Conservation (phyloP, 129 eudicot genomes). For the Lonicera japonica region DNA sequence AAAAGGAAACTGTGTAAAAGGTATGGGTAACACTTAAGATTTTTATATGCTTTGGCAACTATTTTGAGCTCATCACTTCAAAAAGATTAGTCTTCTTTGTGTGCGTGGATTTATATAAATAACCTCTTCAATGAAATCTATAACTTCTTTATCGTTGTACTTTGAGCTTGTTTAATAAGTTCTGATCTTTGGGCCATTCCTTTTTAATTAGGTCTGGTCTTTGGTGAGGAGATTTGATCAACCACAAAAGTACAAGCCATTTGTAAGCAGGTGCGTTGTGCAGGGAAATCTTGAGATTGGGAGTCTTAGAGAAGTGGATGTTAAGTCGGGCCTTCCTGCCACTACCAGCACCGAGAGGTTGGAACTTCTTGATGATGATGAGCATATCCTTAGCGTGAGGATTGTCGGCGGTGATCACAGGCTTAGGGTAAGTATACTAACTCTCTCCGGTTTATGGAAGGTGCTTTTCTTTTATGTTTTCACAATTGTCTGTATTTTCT, state of each 20-base stretch:
- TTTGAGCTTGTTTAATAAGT: not conserved
- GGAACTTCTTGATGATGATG: constrained; percentile 64
- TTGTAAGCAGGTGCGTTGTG: constrained; percentile 55
- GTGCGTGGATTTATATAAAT: not conserved
- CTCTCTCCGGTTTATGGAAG: not conserved
- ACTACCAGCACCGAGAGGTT: constrained; percentile 63
- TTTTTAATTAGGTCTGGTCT: constrained; percentile 48
- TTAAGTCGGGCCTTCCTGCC: constrained; percentile 70
- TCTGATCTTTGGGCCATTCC: not conserved
- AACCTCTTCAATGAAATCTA: not conserved
- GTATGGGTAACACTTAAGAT: too few relatives aligned
- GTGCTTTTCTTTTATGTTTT: not conserved
- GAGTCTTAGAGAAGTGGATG: constrained; percentile 63
- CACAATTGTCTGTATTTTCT: not conserved
- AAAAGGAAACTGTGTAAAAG: too few relatives aligned
- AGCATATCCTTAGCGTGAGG: constrained; percentile 54
- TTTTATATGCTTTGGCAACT: too few relatives aligned
- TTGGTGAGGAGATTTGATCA: constrained; percentile 66
- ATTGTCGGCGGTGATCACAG: constrained; percentile 71
- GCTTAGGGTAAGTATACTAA: constrained; percentile 41
- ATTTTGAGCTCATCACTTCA: not conserved
- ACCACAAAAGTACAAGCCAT: constrained; percentile 64
- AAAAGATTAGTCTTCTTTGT: not conserved
- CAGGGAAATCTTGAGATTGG: constrained; percentile 54
- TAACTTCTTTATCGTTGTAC: not conserved